Conservation (phyloP, 768 basidiomycete genomes). For the Hypholoma sublateritium region DNA sequence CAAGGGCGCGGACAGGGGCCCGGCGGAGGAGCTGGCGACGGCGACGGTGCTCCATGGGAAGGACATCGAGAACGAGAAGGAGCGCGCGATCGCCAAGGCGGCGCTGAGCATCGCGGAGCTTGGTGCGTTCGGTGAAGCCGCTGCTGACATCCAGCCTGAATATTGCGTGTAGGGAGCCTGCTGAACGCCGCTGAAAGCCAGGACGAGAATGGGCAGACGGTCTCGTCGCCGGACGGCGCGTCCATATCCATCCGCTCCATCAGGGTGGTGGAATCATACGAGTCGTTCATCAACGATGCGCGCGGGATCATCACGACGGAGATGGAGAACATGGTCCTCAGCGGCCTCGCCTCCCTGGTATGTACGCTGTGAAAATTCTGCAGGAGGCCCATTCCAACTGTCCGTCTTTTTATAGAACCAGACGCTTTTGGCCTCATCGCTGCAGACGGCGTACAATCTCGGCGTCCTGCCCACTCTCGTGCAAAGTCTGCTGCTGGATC, state of each 20-base stretch:
- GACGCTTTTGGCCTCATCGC: slow-evolving; percentile 84
- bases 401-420: slow-evolving; percentile 61
- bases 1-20: slow-evolving; percentile 15
- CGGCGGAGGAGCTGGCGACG: slow-evolving; percentile 19
- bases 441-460: slow-evolving; percentile 96
- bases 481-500: slow-evolving; percentile 70
- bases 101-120: slow-evolving; percentile 94
- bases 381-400: not conserved
- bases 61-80: slow-evolving; percentile 74
- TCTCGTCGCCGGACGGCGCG: slow-evolving; percentile 7
- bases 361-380: slow-evolving; percentile 23
- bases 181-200: slow-evolving; percentile 41
- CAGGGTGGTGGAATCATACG: slow-evolving; percentile 64
- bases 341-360: slow-evolving; percentile 76
- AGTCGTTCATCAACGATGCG: slow-evolving; percentile 71
- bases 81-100: slow-evolving; percentile 87
- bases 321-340: slow-evolving; percentile 90
- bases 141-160: not conserved
- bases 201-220: slow-evolving; percentile 9
- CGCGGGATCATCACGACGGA: slow-evolving; percentile 71
- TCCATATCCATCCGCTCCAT: slow-evolving; percentile 69
- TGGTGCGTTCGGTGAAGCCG: slow-evolving; percentile 46
- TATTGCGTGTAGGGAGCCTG: slow-evolving; percentile 41
- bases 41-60: slow-evolving; percentile 22
- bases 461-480: slow-evolving; percentile 82